Conservation (phyloP, 139 green algal species). For the Pleodorina starrii region DNA sequence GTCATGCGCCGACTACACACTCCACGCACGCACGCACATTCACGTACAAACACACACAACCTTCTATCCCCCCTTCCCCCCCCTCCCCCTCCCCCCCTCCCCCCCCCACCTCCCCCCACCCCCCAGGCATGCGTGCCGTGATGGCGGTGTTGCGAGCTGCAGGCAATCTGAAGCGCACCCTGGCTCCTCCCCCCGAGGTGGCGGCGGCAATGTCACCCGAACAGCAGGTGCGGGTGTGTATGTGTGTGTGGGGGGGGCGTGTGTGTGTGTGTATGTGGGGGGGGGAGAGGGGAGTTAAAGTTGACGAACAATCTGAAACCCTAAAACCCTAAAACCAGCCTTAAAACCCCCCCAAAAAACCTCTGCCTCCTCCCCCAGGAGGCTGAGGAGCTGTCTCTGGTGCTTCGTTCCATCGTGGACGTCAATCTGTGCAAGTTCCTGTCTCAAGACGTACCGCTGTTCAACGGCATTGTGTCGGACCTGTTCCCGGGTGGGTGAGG, state of each 20-base stretch:
- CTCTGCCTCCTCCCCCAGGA: too few species aligned
- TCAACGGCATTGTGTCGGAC: constrained; percentile 74
- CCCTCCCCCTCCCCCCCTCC: neutral
- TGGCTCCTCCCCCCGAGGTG: neutral
- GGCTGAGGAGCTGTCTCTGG: constrained; percentile 64
- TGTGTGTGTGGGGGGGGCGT: neutral
- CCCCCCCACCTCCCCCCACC: neutral
- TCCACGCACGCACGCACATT: too few species aligned
- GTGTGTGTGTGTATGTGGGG: neutral
- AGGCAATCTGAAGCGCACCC: constrained; percentile 82
- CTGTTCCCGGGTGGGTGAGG: constrained; percentile 79
- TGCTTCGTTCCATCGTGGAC: constrained; percentile 74
- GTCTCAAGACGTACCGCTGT: constrained; percentile 81
- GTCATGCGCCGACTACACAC: too few species aligned
- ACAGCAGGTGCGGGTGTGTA: neutral
- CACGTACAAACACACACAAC: too few species aligned
- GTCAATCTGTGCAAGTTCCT: constrained; percentile 83
- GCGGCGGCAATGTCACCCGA: constrained; percentile 3
- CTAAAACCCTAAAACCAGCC: too few species aligned
- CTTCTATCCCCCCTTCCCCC: neutral
- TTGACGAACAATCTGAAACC: too few species aligned
- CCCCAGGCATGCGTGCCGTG: constrained; percentile 83
- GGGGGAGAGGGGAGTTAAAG: too few species aligned
- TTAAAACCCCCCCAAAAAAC: too few species aligned
- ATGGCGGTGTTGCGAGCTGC: constrained; percentile 74